Evolutionary conservation across 2,329 filamentous ascomycete species (phyloP).

Genomic region (Trichoderma atrobrunneum): DNA sequence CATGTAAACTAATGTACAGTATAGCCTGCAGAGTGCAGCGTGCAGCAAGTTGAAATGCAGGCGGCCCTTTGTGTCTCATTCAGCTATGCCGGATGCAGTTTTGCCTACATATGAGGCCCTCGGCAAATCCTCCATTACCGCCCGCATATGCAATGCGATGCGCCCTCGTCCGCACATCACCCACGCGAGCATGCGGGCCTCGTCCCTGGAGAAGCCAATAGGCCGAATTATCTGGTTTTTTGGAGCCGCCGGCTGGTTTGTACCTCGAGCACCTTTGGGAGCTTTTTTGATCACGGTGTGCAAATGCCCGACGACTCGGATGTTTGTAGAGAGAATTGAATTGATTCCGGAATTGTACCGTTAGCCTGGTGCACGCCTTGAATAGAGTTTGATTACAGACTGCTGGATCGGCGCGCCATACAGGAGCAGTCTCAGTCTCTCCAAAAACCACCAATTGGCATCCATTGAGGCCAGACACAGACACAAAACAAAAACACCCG

Average conservation of each 20-base stretch:
- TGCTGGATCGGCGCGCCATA: neutral
- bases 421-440: neutral
- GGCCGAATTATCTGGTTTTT: neutral
- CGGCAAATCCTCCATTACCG: conserved; percentile 2
- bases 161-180: conserved; percentile 1
- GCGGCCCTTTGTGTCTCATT: neutral
- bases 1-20: neutral
- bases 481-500: too few relatives aligned
- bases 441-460: neutral
- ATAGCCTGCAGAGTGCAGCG: neutral
- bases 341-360: neutral
- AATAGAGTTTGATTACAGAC: neutral
- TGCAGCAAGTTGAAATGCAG: neutral
- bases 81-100: conserved; percentile 8
- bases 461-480: too few relatives aligned
- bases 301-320: neutral
- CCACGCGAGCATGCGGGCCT: conserved; percentile 14
- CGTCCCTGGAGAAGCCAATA: neutral
- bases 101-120: neutral
- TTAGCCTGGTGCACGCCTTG: neutral
- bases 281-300: neutral
- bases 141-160: conserved; percentile 13
- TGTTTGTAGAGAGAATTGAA: neutral
- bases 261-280: neutral
- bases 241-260: neutral